Evolutionary conservation across 345 rosid genomes (phyloP), one percentile per base, ranked within the genome.

Genomic region (Bruguiera parviflora): DNA sequence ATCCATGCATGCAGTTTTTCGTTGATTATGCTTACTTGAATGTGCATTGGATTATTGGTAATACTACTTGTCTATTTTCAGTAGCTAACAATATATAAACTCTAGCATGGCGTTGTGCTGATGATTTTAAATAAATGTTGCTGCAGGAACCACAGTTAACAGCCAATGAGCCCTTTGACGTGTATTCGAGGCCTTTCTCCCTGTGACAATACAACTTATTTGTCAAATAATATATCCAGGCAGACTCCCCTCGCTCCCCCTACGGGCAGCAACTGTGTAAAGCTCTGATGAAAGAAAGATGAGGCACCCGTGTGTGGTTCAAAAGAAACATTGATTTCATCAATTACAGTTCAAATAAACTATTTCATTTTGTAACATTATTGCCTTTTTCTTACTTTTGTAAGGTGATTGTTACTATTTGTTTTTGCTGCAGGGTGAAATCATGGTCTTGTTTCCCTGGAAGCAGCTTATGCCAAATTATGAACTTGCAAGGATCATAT

Each of bases 91-190:
- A 47, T 31, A 19, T 8, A 64, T 24, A 5, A 46, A 43, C 4
- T 21, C 6, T 0, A 61, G 10, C 37, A 9, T 4, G 51, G 22
- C 20, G 15, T 22, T 16, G 24, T 65, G 53, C 58, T 70, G 58
- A 60, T 18, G 24, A 25, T 24, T 21, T 9, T 24, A n/a, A 53
- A 32, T 66, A 21, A 65, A 31, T 43, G 68, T 32, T 61, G 39
- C 31, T 74, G 81, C 96, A 93, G 98, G 98, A 91, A 78, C 98
- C 98, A 35, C 98, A 93, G 29, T 74, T 93, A 65, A 79, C 88
- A 51, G 82, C 96, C 18, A 84, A 68, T 39, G 93, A 89, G 49
- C 69, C 70, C 29, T 93, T 93, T 16, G 89, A 76, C 78, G 92
- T 91, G 64, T 89, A 81, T 58, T 27, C 39, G 55, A 93, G 86